phyloP scores from a whole-genome alignment of 441 rosid genomes.

The Populus trichocarpa region DNA sequence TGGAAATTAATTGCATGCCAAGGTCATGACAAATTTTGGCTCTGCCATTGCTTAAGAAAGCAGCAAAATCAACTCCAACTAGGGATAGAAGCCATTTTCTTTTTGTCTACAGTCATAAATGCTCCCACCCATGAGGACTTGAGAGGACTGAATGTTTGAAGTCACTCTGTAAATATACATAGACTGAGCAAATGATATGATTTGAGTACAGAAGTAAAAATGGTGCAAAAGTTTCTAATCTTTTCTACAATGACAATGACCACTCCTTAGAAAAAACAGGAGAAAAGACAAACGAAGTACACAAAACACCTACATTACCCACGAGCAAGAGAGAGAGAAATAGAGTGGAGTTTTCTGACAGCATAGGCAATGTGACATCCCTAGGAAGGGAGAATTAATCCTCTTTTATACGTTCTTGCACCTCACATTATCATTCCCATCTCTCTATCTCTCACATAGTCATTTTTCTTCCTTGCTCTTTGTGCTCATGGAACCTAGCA shows the following conservation, averaged over 20 bases:
- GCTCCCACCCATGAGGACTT: neutral
- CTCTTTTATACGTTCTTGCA: slow-evolving; percentile 10
- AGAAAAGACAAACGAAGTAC: slow-evolving; percentile 43
- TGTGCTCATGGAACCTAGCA: slow-evolving; percentile 45
- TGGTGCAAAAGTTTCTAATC: slow-evolving; percentile 25
- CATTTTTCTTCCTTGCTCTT: slow-evolving; percentile 16
- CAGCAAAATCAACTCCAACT: neutral
- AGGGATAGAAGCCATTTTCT: neutral
- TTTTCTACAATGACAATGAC: slow-evolving; percentile 43
- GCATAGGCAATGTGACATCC: slow-evolving; percentile 19
- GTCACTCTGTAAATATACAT: neutral
- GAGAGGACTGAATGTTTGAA: neutral
- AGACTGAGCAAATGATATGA: neutral
- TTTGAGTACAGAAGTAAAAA: neutral
- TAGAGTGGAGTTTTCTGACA: slow-evolving; percentile 13
- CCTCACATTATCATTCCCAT: slow-evolving; percentile 6
- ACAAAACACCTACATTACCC: slow-evolving; percentile 18
- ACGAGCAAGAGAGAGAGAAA: slow-evolving; percentile 14
- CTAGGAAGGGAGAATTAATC: slow-evolving; percentile 17
- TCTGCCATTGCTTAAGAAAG: neutral
- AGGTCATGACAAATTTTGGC: neutral
- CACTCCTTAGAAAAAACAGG: slow-evolving; percentile 35
- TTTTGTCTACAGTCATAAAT: neutral
- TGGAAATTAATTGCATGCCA: neutral
- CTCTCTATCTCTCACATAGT: slow-evolving; percentile 1